phyloP scores from a whole-genome alignment of 768 basidiomycete species.

The Goffeauzyma gilvescens region DNA sequence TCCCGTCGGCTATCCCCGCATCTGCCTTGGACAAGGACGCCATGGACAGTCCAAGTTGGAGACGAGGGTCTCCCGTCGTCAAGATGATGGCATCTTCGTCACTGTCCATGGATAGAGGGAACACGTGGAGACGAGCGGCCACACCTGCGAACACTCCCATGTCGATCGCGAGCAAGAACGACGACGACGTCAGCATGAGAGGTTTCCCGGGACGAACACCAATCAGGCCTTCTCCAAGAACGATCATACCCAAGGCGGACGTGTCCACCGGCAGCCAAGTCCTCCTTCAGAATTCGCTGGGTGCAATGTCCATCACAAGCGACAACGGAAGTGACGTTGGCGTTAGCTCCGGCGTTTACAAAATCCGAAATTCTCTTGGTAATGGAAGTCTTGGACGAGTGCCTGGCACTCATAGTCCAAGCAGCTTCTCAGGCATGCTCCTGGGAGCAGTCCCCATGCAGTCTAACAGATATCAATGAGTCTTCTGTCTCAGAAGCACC shows the following conservation, averaged over 20 bases:
- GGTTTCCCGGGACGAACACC: too few relatives aligned
- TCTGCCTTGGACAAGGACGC: neutral
- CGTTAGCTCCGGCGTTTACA: neutral
- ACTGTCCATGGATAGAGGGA: neutral
- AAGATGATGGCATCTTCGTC: neutral
- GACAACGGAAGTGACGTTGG: neutral
- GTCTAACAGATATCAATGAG: neutral
- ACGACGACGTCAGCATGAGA: neutral
- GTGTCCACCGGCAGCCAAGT: too few relatives aligned
- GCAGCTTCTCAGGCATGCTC: neutral
- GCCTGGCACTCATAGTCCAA: neutral
- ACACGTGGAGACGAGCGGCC: neutral
- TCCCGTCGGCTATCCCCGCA: neutral
- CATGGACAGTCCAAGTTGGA: neutral
- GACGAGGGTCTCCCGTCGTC: neutral
- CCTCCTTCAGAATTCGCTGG: too few relatives aligned
- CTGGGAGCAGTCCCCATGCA: slow-evolving; percentile 7
- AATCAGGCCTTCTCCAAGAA: too few relatives aligned
- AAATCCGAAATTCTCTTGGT: neutral
- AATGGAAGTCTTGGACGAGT: neutral
- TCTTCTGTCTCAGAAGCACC: too few relatives aligned
- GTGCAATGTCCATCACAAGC: neutral
- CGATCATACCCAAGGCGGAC: too few relatives aligned
- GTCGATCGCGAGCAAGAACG: neutral
- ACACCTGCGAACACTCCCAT: neutral